Evolutionary conservation across 345 rosid species (phyloP).

Genomic region (Gossypium mustelinum): DNA sequence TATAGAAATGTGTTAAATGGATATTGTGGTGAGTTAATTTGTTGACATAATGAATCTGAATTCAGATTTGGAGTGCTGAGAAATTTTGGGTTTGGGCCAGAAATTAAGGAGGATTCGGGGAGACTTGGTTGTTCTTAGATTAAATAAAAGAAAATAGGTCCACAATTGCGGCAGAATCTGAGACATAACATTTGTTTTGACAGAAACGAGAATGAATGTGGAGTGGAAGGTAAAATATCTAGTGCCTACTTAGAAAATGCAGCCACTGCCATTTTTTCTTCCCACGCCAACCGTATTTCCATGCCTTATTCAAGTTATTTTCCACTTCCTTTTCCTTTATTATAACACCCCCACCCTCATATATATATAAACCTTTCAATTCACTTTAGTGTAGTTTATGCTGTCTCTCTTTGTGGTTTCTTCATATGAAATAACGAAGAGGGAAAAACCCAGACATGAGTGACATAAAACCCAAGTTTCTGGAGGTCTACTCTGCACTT

Average conservation of each 20-base stretch:
- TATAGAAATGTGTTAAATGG: no score
- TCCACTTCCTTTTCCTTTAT: not conserved
- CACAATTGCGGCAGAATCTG: no score
- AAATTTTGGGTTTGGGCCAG: not conserved
- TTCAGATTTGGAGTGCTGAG: not conserved
- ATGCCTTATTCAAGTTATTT: not conserved
- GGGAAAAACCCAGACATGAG: not conserved
- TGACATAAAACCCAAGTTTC: not conserved
- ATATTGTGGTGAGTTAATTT: no score
- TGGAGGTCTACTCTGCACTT: constrained; percentile 23
- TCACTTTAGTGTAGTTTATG: not conserved
- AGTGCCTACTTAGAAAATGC: not conserved
- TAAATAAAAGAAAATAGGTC: not conserved
- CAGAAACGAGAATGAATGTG: no score
- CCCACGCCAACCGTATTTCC: not conserved
- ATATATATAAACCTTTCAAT: not conserved
- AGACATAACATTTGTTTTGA: no score
- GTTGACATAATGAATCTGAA: not conserved
- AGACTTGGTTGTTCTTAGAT: no score
- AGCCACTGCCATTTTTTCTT: not conserved
- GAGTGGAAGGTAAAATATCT: not conserved
- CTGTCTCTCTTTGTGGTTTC: not conserved
- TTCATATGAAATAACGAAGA: not conserved
- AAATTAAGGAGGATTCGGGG: not conserved
- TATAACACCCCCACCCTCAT: not conserved